Evolutionary conservation across 2,329 filamentous ascomycete genomes (phyloP).

Genomic region (Ustulina deusta): DNA sequence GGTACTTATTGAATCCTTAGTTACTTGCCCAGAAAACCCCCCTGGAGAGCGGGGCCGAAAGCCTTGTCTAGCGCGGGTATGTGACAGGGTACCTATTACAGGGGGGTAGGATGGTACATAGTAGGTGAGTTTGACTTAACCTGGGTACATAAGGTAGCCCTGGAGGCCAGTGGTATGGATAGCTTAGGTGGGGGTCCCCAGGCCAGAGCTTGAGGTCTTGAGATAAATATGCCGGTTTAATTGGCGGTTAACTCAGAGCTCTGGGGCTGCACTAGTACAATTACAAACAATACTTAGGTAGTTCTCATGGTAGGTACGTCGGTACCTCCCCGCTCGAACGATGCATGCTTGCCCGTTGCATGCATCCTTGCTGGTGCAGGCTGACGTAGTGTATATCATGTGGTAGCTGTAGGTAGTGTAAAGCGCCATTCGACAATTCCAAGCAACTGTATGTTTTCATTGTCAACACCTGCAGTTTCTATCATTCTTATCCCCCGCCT

Average conservation of each 20-base stretch:
- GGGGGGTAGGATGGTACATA: too few relatives aligned
- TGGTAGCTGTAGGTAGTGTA: neutral
- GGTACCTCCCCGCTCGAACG: conserved; percentile 19
- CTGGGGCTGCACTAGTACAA: neutral
- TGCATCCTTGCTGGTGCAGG: conserved; percentile 28
- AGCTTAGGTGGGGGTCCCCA: neutral
- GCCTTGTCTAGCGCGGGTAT: too few relatives aligned
- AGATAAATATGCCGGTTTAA: neutral
- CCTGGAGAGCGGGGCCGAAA: too few relatives aligned
- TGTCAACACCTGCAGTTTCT: neutral
- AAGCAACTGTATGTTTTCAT: conserved; percentile 33
- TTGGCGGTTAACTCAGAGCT: neutral
- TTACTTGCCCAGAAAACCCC: too few relatives aligned
- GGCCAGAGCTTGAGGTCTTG: too few relatives aligned
- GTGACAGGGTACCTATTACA: too few relatives aligned
- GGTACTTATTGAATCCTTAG: too few relatives aligned
- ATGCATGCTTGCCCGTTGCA: conserved; percentile 21
- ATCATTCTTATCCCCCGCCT: conserved; percentile 9
- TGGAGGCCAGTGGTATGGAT: neutral
- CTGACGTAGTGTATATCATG: conserved; percentile 33
- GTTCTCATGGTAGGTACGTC: too few relatives aligned
- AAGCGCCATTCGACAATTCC: conserved; percentile 37
- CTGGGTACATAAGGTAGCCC: too few relatives aligned
- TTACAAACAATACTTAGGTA: neutral
- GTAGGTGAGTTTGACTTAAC: too few relatives aligned